Base-by-base conservation (phyloP, 257 asterid species). In the Solanum tarijense region DNA sequence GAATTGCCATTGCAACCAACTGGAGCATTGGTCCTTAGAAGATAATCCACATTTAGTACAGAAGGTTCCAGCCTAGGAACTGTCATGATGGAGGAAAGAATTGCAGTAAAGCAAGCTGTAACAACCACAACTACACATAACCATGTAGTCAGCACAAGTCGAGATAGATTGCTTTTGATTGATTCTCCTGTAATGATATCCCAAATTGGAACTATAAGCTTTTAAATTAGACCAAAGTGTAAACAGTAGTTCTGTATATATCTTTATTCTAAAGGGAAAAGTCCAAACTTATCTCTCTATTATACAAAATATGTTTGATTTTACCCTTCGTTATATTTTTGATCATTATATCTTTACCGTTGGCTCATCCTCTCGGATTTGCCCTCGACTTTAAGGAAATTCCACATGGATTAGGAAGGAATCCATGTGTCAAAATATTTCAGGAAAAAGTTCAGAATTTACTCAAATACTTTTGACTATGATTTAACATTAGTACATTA, bases 1-100 rank as follows among this genome's bases (percentile, higher is more conserved):
- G 96, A 93, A 12, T 91, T 91, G 10, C 81, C 86, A 21, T 92
- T 91, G 92, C 96, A 94, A 12, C 96, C 98, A 2, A 95, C 94
- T 3, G 25, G 75, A 23, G 93, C 93, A 86, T 93, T 92, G 4
- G 91, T 89, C 21, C 85, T 83, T 7, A 81, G 83, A 0, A 95
- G 95, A n/a, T 85, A 88, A 16, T 91, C 94, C 12, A 93, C 85
- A 81, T 90, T 91, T 41, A 52, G 87, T 55, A 94, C 27, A 0
- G 94, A 84, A 0, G 96, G 95, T 46, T 89, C 91, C 10, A 93
- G 90, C 89, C 93, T 89, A 2, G 93, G 98, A 38, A 91, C 93
- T 1, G 95, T 93, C 94, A 94, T 90, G 90, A 91, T 89, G 10
- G 95, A 83, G 73, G 94, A 93, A 7, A 94, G 88, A 5, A 91